Conservation (phyloP, 768 basidiomycete species). For the Neoboletus brunneissimus region DNA sequence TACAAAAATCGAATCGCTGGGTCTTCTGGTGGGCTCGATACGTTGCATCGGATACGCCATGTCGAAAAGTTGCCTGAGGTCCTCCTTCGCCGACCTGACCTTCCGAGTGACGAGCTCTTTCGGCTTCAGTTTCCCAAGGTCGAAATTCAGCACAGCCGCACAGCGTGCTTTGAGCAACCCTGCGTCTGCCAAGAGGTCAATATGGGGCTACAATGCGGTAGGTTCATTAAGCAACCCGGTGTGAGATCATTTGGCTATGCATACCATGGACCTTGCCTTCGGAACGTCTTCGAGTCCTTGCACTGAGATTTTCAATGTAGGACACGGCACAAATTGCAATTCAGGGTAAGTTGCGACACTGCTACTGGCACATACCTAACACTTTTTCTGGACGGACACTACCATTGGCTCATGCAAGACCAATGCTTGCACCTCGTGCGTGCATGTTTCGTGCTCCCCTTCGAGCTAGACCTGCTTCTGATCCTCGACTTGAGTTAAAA, state of each 20-base stretch:
- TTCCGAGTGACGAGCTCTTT: background rate
- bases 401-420: no score
- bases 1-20: background rate
- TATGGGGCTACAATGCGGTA: conserved; percentile 1
- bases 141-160: no score
- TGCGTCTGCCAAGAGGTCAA: background rate
- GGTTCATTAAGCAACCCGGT: background rate
- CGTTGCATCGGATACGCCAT: background rate
- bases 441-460: no score
- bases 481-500: no score
- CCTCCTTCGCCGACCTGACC: conserved; percentile 10
- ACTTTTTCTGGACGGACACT: no score
- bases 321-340: no score
- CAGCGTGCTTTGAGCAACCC: conserved; percentile 1
- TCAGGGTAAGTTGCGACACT: no score
- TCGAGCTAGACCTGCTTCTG: no score
- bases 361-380: no score
- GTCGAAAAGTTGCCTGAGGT: conserved; percentile 1
- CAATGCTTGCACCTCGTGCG: no score
- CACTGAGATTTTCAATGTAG: no score
- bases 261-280: background rate
- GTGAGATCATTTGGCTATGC: background rate
- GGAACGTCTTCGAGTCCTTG: no score
- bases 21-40: background rate
- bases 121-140: background rate